These are phyloP conservation scores for Psilocybe mexicana DNA, from an alignment of 1,284 basidiomycete genomes.

Conservation along the genomic window DNA sequence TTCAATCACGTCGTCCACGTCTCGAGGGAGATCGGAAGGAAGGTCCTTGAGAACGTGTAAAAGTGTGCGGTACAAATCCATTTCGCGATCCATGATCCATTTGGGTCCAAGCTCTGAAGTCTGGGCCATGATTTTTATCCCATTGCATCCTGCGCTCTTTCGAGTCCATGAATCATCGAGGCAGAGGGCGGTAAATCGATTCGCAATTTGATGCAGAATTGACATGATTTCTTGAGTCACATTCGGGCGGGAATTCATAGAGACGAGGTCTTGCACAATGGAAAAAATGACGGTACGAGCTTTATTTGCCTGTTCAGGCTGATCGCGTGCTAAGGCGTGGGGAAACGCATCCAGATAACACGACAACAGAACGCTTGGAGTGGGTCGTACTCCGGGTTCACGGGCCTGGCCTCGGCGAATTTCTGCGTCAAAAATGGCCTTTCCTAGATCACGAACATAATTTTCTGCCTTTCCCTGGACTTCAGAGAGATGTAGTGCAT, in stretches of 20 bases:
- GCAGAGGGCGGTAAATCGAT: conserved; percentile 81
- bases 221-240: conserved; percentile 57
- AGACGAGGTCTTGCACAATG: conserved; percentile 71
- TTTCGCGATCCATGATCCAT: conserved; percentile 88
- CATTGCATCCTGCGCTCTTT: conserved; percentile 86
- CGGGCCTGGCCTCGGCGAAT: conserved; percentile 56
- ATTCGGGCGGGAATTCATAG: conserved; percentile 48
- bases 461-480: conserved; percentile 68
- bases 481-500: conserved; percentile 74
- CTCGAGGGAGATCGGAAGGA: conserved; percentile 85
- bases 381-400: conserved; percentile 52
- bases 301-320: conserved; percentile 57
- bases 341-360: conserved; percentile 81
- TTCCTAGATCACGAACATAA: conserved; percentile 69
- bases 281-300: conserved; percentile 60
- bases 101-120: conserved; percentile 72
- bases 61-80: conserved; percentile 90
- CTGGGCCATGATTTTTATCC: conserved; percentile 77
- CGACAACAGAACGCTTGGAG: conserved; percentile 63
- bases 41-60: conserved; percentile 96
- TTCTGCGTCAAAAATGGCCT: conserved; percentile 68
- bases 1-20: conserved; percentile 80
- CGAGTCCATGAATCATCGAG: conserved; percentile 87
- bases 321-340: conserved; percentile 67
- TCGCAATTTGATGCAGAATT: conserved; percentile 77